Base-by-base conservation (phyloP, 2,329 filamentous ascomycete species). In the Coniosporium tulheliwenetii region DNA sequence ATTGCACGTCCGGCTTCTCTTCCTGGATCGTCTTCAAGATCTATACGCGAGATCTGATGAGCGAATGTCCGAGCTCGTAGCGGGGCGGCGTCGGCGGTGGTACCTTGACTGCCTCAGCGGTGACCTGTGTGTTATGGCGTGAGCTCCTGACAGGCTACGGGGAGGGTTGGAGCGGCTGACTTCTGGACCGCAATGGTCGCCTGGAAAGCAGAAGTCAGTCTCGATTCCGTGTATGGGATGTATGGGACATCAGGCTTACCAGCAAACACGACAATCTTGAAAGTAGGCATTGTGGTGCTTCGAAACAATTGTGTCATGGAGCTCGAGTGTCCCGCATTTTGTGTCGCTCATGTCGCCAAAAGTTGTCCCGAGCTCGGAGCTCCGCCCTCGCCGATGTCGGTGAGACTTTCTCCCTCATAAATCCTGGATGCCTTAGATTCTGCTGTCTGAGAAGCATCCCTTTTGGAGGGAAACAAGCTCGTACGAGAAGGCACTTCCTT, bases 51-150 rank as follows among this genome's bases (percentile, higher is more conserved):
- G 41, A 30, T 14, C 13, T 13, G 8, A 7, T 48, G 13, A 47
- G 41, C 40, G n/a, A 37, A 37, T 2, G 15, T 13, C 16, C 2
- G 14, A 14, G 29, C 37, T n/a, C n/a, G n/a, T n/a, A n/a, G n/a
- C n/a, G n/a, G n/a, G n/a, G n/a, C n/a, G n/a, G n/a, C n/a, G n/a
- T n/a, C n/a, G n/a, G 34, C n/a, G 38, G 47, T 55, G 50, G 19
- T 67, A 87, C 84, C 75, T 93, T 93, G 55, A 94, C 65, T 45
- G 77, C 85, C 67, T 94, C 86, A 48, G 77, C 75, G 43, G 85
- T 78, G 48, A 94, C 84, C 83, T 84, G 43, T 26, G 19, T 38
- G 36, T n/a, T 10, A 32, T n/a, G 10, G 10, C 37, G 46, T 48
- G 39, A 52, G 45, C 44, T 40, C 15, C 13, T 16, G 13, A 13